A percentile compares a stretch with the other conserved stretches of the same genome.
These are phyloP conservation scores for Boechera retrofracta DNA, from an alignment of 345 rosid genomes.

Conservation along the genomic window DNA sequence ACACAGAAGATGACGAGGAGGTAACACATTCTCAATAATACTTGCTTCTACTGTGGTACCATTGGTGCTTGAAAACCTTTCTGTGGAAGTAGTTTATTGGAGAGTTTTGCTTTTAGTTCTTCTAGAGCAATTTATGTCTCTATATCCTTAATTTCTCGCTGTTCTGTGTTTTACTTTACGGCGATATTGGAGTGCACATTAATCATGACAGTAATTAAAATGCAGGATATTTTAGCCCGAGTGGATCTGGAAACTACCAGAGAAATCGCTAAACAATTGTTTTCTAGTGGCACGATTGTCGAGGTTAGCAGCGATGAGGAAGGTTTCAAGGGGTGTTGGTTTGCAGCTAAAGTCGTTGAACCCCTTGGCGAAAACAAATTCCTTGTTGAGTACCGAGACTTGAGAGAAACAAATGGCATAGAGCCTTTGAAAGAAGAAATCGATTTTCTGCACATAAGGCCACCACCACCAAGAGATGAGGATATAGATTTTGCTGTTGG, in stretches of 20 bases:
- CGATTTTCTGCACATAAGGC: conserved; percentile 52
- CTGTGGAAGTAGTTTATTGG: background rate
- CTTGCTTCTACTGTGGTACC: conserved; percentile 5
- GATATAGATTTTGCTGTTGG: conserved; percentile 45
- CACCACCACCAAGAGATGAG: conserved; percentile 48
- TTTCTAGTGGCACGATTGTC: conserved; percentile 43
- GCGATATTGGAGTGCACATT: background rate
- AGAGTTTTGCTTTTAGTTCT: conserved; percentile 16
- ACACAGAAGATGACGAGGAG: conserved; percentile 37
- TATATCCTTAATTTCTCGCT: conserved; percentile 1
- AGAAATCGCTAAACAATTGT: conserved; percentile 31
- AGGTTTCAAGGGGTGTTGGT: conserved; percentile 78
- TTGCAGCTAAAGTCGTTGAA: conserved; percentile 53
- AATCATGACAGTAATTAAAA: background rate
- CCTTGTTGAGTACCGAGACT: conserved; percentile 55
- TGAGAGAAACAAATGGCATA: conserved; percentile 56
- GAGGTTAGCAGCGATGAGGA: conserved; percentile 74
- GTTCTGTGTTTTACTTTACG: background rate
- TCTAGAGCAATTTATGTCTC: conserved; percentile 12
- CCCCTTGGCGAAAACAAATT: conserved; percentile 44
- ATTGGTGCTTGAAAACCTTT: conserved; percentile 2
- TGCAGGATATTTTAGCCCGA: conserved; percentile 34
- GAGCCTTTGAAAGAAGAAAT: conserved; percentile 60
- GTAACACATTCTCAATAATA: conserved; percentile 22
- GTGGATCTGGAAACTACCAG: conserved; percentile 33